phyloP scores from a whole-genome alignment of 371 early-diverging fungal genomes.

The Circinella minor region DNA sequence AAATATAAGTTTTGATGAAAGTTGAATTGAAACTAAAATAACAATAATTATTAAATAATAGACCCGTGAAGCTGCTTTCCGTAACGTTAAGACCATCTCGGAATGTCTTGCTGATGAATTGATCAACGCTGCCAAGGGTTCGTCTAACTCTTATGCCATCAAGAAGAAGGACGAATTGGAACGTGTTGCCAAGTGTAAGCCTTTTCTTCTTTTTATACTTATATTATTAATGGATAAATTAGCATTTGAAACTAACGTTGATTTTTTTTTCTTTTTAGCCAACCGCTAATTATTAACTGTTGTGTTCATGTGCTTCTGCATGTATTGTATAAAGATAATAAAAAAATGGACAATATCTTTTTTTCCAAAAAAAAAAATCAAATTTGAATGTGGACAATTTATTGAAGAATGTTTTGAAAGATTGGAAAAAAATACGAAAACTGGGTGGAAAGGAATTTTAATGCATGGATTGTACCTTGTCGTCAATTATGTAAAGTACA shows the following conservation, averaged over 20 bases:
- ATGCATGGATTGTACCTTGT: too few species aligned
- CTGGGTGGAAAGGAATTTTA: too few species aligned
- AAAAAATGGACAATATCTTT: not conserved
- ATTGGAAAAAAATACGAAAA: too few species aligned
- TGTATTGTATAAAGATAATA: slow-evolving; percentile 5
- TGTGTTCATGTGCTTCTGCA: not conserved
- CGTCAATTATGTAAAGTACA: too few species aligned
- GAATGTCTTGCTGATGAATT: slow-evolving; percentile 99
- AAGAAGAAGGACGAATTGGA: slow-evolving; percentile 99
- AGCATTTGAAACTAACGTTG: not conserved
- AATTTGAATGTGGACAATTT: not conserved
- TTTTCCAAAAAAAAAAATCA: not conserved
- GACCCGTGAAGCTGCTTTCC: slow-evolving; percentile 43
- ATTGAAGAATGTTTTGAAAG: not conserved
- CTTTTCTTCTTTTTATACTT: not conserved
- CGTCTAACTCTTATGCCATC: slow-evolving; percentile 99
- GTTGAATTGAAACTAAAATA: too few species aligned
- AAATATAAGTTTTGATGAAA: not conserved
- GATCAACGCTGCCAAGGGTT: slow-evolving; percentile 99
- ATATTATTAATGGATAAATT: too few species aligned
- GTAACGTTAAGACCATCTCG: slow-evolving; percentile 93
- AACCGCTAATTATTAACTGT: slow-evolving; percentile 14
- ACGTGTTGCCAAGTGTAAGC: slow-evolving; percentile 66
- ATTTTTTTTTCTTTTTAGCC: slow-evolving; percentile 6
- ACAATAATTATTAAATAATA: not conserved